Base-by-base conservation (phyloP, 352 stramenopile species). In the Plasmopara halstedii region DNA sequence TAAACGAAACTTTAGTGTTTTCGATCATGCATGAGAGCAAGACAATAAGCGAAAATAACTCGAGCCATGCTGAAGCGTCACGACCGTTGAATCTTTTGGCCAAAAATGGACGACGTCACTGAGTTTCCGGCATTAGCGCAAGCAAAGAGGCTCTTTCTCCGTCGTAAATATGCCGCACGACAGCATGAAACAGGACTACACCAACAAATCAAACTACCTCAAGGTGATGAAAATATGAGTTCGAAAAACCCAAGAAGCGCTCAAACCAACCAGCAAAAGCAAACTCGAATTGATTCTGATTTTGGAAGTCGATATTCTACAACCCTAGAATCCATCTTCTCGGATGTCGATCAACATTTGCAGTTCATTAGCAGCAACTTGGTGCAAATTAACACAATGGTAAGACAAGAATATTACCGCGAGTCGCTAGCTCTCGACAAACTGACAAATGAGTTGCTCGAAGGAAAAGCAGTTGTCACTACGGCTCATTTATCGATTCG, bases 141-240 rank as follows among this genome's bases (percentile, higher is more conserved):
- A 14, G 53, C 61, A 10, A 70, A 67, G 43, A 59, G 51, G 46
- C 41, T 60, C 34, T 70, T 57, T 18, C 36, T 59, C 10, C 36
- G 22, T 31, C 36, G 57, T 5, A 42, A 56, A 23, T 23, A 27
- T 9, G 15, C 25, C 18, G 3, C 13, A 37, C 35, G 13, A 13
- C 31, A 4, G 5, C 37, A 20, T 2, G 43, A 38, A 47, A 21
- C 7, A 18, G 19, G 18, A 21, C 11, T 4, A 31, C 43, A 10
- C 25, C 25, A 29, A 4, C 25, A 29, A 18, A 43, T 27, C 2
- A 21, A 17, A 21, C 32, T 29, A 10, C 35, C 17, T 31, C 40
- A 15, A 47, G 6, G 13, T 25, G 13, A 19, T 19, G 17, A 47
- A 38, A n/a, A 6, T 38, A 31, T 15, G 4, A 47, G 6, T 6